Conservation (phyloP, 768 basidiomycete species). For the Agrocybe praecox region DNA sequence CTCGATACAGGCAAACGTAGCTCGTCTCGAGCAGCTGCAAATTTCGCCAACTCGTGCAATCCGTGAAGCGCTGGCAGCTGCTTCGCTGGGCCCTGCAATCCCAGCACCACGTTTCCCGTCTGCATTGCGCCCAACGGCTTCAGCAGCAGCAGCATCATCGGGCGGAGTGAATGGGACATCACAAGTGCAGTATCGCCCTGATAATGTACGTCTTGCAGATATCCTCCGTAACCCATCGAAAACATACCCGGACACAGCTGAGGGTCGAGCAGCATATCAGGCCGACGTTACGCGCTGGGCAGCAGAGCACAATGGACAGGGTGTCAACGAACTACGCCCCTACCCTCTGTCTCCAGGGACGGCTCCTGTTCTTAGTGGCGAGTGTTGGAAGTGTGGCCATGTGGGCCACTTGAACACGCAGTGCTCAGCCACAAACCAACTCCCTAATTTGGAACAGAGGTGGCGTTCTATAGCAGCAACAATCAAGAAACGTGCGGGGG, state of each 20-base stretch:
- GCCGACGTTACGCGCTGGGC: constrained; percentile 11
- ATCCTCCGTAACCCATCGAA: not conserved
- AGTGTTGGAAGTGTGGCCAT: constrained; percentile 24
- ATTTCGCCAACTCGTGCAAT: not conserved
- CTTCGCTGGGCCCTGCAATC: not conserved
- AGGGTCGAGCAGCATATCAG: constrained; percentile 12
- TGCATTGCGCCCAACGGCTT: not conserved
- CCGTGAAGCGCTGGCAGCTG: not conserved
- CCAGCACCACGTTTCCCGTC: not conserved
- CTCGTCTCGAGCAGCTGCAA: not conserved
- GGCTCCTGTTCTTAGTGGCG: constrained; percentile 12
- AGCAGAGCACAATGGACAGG: not conserved
- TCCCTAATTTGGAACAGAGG: constrained; percentile 13
- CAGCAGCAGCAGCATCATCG: too few species aligned
- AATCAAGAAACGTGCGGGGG: not conserved
- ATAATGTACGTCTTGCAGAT: constrained; percentile 3
- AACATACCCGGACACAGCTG: constrained; percentile 17
- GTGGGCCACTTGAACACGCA: constrained; percentile 4
- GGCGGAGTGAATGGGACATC: too few species aligned
- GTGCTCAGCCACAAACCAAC: not conserved
- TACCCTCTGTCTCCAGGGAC: constrained; percentile 26
- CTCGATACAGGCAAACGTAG: too few species aligned
- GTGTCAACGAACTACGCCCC: constrained; percentile 13
- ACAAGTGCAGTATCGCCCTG: not conserved
- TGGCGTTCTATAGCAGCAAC: constrained; percentile 21